Percentiles rank a stretch among this genome's conserved stretches.
phyloP scores from a whole-genome alignment of 78 protist species.

The Tieghemostelium lacteum region DNA sequence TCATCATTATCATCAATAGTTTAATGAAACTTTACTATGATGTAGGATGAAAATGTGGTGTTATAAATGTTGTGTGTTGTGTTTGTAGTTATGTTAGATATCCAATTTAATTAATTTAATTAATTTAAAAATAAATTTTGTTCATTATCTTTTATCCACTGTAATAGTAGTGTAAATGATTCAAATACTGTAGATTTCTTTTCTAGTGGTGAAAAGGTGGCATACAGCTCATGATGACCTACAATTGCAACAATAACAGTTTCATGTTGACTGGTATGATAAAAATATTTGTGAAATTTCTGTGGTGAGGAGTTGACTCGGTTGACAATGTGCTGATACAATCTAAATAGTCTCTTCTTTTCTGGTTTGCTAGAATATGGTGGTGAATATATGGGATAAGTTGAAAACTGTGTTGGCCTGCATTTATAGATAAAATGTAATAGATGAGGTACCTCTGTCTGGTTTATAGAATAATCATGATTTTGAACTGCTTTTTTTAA shows the following conservation, averaged over 20 bases:
- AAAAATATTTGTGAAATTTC: conserved; percentile 79
- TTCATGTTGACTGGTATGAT: conserved; percentile 67
- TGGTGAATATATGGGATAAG: conserved; percentile 54
- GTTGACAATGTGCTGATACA: conserved; percentile 69
- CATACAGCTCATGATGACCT: conserved; percentile 73
- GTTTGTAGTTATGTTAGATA: background rate
- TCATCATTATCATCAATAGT: background rate
- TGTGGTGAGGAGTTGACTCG: conserved; percentile 37
- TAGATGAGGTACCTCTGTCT: conserved; percentile 30
- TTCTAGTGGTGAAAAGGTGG: conserved; percentile 80
- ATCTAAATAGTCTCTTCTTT: conserved; percentile 69
- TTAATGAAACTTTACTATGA: background rate
- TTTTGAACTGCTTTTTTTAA: conserved; percentile 47
- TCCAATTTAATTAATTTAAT: background rate
- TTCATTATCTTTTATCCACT: conserved; percentile 83
- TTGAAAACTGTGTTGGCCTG: conserved; percentile 35
- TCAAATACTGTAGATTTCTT: conserved; percentile 46
- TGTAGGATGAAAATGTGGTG: background rate
- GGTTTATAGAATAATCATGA: conserved; percentile 32
- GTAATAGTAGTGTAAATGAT: conserved; percentile 28
- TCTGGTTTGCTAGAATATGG: conserved; percentile 46
- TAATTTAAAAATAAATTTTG: conserved; percentile 18
- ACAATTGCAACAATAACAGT: conserved; percentile 69
- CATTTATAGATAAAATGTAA: conserved; percentile 75
- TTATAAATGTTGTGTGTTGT: background rate